phyloP scores from a whole-genome alignment of 2,329 filamentous ascomycete species.

The Xenosphaeropsis pyriputrescens region DNA sequence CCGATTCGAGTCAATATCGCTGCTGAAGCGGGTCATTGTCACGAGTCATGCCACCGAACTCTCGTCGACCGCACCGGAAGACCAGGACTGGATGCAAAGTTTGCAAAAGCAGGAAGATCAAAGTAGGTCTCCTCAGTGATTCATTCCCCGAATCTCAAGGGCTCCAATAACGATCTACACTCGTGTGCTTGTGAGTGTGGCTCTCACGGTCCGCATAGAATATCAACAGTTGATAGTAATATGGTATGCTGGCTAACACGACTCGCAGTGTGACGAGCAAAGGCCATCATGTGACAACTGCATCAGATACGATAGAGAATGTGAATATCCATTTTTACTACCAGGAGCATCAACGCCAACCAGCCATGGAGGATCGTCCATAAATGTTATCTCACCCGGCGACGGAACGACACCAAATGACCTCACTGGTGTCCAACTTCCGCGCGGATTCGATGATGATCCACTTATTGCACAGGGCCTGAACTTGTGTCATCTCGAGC shows the following conservation, averaged over 20 bases:
- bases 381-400: too few relatives aligned
- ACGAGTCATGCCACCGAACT: background rate
- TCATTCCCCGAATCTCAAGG: too few relatives aligned
- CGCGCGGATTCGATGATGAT: too few relatives aligned
- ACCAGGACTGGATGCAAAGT: background rate
- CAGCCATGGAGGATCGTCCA: conserved; percentile 9
- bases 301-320: conserved; percentile 2
- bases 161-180: too few relatives aligned
- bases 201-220: too few relatives aligned
- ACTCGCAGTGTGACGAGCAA: background rate
- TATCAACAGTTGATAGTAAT: too few relatives aligned
- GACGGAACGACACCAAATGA: too few relatives aligned
- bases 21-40: too few relatives aligned
- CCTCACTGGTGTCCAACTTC: too few relatives aligned
- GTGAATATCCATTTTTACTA: background rate
- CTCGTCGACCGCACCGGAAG: conserved; percentile 1
- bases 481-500: conserved; percentile 22
- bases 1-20: too few relatives aligned
- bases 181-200: too few relatives aligned
- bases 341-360: conserved; percentile 3
- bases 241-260: too few relatives aligned
- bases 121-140: background rate
- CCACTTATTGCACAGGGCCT: background rate
- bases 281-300: conserved; percentile 3
- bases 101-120: conserved; percentile 1